Conservation (phyloP, 2,329 filamentous ascomycete species). For the Calonectria multiphialidica region DNA sequence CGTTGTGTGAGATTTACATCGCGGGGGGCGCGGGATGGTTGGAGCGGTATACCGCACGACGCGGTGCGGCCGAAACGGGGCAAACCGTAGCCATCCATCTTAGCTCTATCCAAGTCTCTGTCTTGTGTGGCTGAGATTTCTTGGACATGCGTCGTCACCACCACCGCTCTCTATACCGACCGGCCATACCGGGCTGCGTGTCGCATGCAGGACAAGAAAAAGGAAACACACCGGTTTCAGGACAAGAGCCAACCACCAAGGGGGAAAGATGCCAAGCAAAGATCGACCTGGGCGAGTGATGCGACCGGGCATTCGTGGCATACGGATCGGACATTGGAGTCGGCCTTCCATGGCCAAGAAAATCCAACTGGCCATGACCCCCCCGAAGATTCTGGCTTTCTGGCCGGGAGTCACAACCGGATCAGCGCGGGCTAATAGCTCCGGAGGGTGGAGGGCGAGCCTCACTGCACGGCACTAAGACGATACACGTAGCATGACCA, state of each 20-base stretch:
- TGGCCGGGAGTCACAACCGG: conserved; percentile 21
- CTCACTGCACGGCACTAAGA: background rate
- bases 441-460: background rate
- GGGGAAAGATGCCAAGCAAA: background rate
- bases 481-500: conserved; percentile 3
- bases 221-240: conserved; percentile 7
- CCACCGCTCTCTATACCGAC: background rate
- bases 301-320: background rate
- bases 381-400: background rate
- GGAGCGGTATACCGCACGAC: background rate
- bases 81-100: background rate
- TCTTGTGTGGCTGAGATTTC: conserved; percentile 3
- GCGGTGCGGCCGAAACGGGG: background rate
- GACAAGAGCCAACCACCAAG: background rate
- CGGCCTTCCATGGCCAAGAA: background rate
- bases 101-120: background rate
- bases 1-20: background rate
- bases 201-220: background rate
- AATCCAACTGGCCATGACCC: background rate
- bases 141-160: conserved; percentile 8
- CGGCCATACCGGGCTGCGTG: background rate
- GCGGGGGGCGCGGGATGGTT: conserved; percentile 6
- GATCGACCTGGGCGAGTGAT: background rate
- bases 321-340: background rate
- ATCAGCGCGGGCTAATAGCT: background rate